Conservation (phyloP, 305 asterid genomes). For the Plantago rigida region DNA sequence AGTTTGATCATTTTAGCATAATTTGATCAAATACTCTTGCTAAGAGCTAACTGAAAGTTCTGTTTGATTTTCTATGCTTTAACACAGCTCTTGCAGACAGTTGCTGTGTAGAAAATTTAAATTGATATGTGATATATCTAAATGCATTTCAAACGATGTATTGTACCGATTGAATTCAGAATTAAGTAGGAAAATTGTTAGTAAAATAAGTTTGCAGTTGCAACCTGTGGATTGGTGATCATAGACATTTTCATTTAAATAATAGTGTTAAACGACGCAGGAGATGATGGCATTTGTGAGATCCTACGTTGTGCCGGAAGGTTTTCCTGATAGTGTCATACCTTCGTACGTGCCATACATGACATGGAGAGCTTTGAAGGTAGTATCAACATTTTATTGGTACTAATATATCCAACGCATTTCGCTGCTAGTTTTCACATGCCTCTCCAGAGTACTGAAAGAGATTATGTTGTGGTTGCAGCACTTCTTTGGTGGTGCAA, state of each 20-base stretch:
- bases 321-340: slow-evolving; percentile 79
- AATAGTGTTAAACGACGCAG: slow-evolving; percentile 34
- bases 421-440: slow-evolving; percentile 6
- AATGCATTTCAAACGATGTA: too few species aligned
- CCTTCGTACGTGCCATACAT: slow-evolving; percentile 94
- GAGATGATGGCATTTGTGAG: slow-evolving; percentile 63
- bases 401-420: slow-evolving; percentile 6
- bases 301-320: slow-evolving; percentile 96
- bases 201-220: neutral
- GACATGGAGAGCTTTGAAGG: slow-evolving; percentile 96
- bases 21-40: too few species aligned
- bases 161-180: too few species aligned
- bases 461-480: slow-evolving; percentile 31
- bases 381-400: slow-evolving; percentile 20
- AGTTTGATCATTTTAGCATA: too few species aligned
- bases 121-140: too few species aligned
- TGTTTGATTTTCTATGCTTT: too few species aligned
- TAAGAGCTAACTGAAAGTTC: too few species aligned
- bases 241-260: slow-evolving; percentile 10
- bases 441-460: slow-evolving; percentile 21
- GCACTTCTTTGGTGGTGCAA: slow-evolving; percentile 96
- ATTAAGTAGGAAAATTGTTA: neutral
- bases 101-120: too few species aligned
- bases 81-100: too few species aligned
- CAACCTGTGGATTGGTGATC: neutral